These are phyloP conservation scores for Acmispon strigosus DNA, from an alignment of 306 rosid species.

Conservation along the genomic window DNA sequence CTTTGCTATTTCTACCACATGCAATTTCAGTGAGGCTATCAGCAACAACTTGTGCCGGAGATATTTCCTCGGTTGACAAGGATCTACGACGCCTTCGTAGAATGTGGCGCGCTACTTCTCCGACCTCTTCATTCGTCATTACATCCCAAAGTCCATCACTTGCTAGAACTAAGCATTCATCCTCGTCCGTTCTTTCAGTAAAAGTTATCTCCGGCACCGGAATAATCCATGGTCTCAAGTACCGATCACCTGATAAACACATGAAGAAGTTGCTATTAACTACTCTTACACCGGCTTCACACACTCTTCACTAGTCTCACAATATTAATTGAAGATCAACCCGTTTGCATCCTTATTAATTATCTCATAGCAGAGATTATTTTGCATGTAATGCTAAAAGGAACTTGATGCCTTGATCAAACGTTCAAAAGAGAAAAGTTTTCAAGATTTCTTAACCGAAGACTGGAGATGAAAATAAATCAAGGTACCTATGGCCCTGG, in stretches of 20 bases:
- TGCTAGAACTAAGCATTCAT: conserved; percentile 72
- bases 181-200: conserved; percentile 61
- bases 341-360: no score
- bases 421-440: background rate
- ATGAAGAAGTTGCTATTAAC: no score
- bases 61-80: conserved; percentile 27
- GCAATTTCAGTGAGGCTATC: conserved; percentile 72
- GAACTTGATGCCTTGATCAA: conserved; percentile 3
- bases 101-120: conserved; percentile 63
- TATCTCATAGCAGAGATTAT: conserved; percentile 8
- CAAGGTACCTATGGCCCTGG: conserved; percentile 92
- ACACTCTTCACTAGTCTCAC: no score
- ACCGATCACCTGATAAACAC: conserved; percentile 53
- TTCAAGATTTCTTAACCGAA: no score
- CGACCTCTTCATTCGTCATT: conserved; percentile 74
- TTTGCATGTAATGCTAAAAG: conserved; percentile 2
- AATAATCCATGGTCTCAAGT: conserved; percentile 80
- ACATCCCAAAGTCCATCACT: conserved; percentile 94
- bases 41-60: conserved; percentile 67
- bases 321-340: no score
- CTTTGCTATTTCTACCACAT: conserved; percentile 53
- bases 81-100: conserved; percentile 58
- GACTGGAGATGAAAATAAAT: conserved; percentile 34
- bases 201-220: conserved; percentile 75
- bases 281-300: no score